These are phyloP conservation scores for Patellifolia procumbens DNA, from an alignment of 179 eudicot genomes.

Conservation along the genomic window DNA sequence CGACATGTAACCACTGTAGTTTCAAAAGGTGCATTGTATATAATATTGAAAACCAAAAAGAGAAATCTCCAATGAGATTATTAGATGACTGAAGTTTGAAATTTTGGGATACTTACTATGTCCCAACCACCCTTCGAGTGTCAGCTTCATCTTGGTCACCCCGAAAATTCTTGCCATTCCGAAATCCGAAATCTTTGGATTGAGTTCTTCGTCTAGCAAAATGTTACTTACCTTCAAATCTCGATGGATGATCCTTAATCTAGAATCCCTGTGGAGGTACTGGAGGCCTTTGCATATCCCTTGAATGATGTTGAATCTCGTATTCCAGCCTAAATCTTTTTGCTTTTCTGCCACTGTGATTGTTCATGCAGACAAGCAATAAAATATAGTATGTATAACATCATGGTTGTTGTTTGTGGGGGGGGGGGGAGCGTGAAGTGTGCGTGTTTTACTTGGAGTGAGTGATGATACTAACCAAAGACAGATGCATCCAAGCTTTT, in stretches of 20 bases:
- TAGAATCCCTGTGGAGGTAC: slow-evolving; percentile 50
- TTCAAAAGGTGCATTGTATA: neutral
- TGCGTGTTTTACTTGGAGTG: neutral
- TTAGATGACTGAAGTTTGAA: neutral
- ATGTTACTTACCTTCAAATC: slow-evolving; percentile 30
- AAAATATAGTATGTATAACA: no score
- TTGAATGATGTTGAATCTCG: slow-evolving; percentile 11
- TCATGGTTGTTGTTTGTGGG: no score
- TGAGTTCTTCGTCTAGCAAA: slow-evolving; percentile 36
- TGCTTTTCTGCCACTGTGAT: slow-evolving; percentile 14
- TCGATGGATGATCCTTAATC: slow-evolving; percentile 38
- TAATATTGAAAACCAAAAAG: neutral
- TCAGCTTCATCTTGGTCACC: slow-evolving; percentile 35
- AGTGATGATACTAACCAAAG: slow-evolving; percentile 29
- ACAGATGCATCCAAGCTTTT: slow-evolving; percentile 42
- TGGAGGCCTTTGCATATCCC: slow-evolving; percentile 38
- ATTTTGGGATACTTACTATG: slow-evolving; percentile 31
- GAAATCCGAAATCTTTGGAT: slow-evolving; percentile 45
- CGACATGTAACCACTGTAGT: slow-evolving; percentile 33
- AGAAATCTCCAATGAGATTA: neutral
- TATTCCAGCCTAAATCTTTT: slow-evolving; percentile 18
- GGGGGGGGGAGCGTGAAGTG: neutral
- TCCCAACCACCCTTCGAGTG: slow-evolving; percentile 39
- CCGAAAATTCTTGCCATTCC: slow-evolving; percentile 47
- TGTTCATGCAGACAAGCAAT: neutral